phyloP scores from a whole-genome alignment of 2,329 filamentous ascomycete species.

The Hypoxylon sp. region DNA sequence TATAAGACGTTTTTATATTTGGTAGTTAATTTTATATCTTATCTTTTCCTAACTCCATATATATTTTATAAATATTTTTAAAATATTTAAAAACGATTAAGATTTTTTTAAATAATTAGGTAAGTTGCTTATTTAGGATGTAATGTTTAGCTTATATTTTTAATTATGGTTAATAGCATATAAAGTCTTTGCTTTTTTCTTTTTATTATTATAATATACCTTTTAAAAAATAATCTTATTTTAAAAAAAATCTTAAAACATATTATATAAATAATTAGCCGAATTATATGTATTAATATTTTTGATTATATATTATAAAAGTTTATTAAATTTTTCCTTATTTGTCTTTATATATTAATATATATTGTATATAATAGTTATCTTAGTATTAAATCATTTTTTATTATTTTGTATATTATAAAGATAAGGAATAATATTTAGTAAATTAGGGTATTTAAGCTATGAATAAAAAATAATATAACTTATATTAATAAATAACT shows the following conservation, averaged over 20 bases:
- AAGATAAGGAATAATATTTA: no score
- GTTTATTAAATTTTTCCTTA: neutral
- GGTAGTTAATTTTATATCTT: slow-evolving; percentile 1
- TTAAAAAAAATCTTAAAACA: neutral
- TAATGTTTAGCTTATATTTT: neutral
- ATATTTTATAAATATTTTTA: neutral
- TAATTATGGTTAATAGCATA: neutral
- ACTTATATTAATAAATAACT: no score
- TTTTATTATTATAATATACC: slow-evolving; percentile 1
- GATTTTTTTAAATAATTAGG: neutral
- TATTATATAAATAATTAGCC: neutral
- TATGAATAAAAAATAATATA: no score
- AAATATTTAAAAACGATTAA: neutral
- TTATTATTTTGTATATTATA: slow-evolving; percentile 1
- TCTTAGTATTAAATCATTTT: neutral
- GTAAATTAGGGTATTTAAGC: no score
- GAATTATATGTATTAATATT: neutral
- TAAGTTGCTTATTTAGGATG: neutral
- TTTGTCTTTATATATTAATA: neutral
- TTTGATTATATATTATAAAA: neutral
- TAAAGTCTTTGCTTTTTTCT: neutral
- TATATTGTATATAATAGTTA: neutral
- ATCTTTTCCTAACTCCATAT: neutral
- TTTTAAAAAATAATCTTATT: slow-evolving; percentile 2
- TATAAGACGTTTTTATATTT: neutral